Evolutionary conservation across 2,329 filamentous ascomycete genomes (phyloP).

Genomic region (Talaromyces sp.): DNA sequence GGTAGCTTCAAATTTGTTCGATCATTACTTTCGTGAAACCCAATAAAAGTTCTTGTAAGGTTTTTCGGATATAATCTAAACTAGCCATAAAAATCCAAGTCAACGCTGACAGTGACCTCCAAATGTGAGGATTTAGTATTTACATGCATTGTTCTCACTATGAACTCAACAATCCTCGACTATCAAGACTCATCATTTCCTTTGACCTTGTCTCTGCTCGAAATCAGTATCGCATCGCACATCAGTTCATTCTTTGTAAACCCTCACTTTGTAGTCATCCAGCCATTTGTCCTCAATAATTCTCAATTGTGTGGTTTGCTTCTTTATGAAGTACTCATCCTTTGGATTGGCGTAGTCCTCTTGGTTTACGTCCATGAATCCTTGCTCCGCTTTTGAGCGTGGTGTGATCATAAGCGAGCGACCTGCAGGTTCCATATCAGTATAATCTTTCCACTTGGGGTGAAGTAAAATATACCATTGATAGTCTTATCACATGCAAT

Average conservation of each 20-base stretch:
- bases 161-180: not conserved
- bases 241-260: not conserved
- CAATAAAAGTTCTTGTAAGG: no score
- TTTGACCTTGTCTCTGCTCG: not conserved
- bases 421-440: slow-evolving; percentile 13
- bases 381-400: slow-evolving; percentile 37
- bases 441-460: not conserved
- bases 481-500: slow-evolving; percentile 35
- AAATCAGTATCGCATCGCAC: not conserved
- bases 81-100: no score
- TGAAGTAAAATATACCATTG: slow-evolving; percentile 25
- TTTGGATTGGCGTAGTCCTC: slow-evolving; percentile 36
- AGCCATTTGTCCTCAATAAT: slow-evolving; percentile 45
- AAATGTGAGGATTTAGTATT: no score
- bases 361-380: slow-evolving; percentile 41
- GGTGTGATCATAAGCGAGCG: slow-evolving; percentile 44
- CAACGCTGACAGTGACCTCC: no score
- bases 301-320: slow-evolving; percentile 39
- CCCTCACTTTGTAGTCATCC: slow-evolving; percentile 23
- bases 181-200: not conserved
- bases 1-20: no score
- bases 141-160: not conserved
- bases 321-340: slow-evolving; percentile 39
- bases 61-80: no score
- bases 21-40: no score